Evolutionary conservation across 345 rosid genomes (phyloP), one percentile per base, ranked within the genome.

Genomic region (Streptanthus diversifolius): DNA sequence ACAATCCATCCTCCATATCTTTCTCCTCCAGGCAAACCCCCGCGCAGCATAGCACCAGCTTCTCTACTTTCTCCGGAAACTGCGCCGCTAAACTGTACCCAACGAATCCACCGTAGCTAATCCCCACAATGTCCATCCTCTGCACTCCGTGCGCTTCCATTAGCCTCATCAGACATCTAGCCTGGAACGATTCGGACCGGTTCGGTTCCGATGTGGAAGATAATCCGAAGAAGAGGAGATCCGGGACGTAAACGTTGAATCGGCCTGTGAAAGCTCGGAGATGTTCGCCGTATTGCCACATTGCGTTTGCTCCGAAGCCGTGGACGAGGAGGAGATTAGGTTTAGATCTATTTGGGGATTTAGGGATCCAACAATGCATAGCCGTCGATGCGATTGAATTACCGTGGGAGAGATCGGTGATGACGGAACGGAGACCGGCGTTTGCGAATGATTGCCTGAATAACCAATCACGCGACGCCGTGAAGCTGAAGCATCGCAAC

Each of bases 61-160:
- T 88, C 70, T 91, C 93, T 1, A 91, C 62, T 35, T 40, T 81
- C 8, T 78, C 79, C 0, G 88, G 89, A 64, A 77, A 91, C 44
- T 83, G 85, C 12, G 73, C 80, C 0, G 90, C 96, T 85, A 87
- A 70, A 43, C 91, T 87, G 25, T 91, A 87, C 48, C 85, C 91
- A 0, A 91, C 97, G 47, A 89, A 89, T 32, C 97, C 96, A 2
- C 96, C 97, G 17, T 87, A 89, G 32, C 96, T 91, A 3, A 91
- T 78, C 68, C 97, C 96, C 0, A 91, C 96, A 10, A 86, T 45
- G 68, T 80, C 74, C 84, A 81, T 79, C 66, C 77, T 73, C 5
- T 32, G 44, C 4, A 85, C 86, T 0, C 90, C 86, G 2, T 81
- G 81, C 5, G 77, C 62, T 79, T 82, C 88, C 89, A 91, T 81